Evolutionary conservation across 371 early-diverging fungal genomes (phyloP).

Genomic region (Apophysomyces trapeziformis): DNA sequence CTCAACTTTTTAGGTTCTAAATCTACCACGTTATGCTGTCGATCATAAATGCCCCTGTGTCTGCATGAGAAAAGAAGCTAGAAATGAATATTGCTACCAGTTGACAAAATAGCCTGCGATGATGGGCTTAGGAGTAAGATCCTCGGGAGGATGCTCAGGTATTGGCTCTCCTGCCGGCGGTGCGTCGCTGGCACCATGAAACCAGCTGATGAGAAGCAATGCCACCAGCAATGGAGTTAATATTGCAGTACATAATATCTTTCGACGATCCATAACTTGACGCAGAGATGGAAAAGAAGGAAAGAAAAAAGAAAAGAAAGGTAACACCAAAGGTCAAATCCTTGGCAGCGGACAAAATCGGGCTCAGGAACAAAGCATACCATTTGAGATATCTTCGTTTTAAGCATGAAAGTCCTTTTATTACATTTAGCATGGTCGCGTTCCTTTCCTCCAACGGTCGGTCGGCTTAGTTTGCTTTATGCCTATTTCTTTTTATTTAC

Average conservation of each 20-base stretch:
- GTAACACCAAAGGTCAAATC: background rate
- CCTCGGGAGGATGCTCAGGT: slow-evolving; percentile 9
- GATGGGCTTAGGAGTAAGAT: slow-evolving; percentile 22
- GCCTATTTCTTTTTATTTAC: slow-evolving; percentile 23
- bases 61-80: background rate
- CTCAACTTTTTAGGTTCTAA: slow-evolving; percentile 67
- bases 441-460: background rate
- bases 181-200: slow-evolving; percentile 19
- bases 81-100: slow-evolving; percentile 23
- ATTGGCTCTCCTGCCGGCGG: slow-evolving; percentile 15
- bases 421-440: background rate
- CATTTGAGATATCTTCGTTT: background rate
- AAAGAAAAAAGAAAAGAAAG: slow-evolving; percentile 6
- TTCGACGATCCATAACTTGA: background rate
- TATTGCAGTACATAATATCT: background rate
- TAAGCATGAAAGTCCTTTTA: background rate
- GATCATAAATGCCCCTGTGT: slow-evolving; percentile 74
- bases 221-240: slow-evolving; percentile 33
- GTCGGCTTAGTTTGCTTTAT: no score
- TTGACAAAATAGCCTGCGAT: slow-evolving; percentile 44
- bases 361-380: slow-evolving; percentile 8
- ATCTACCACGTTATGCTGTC: slow-evolving; percentile 63
- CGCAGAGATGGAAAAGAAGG: background rate
- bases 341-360: background rate
- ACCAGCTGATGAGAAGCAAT: slow-evolving; percentile 38